Percentiles rank a stretch among this genome's conserved stretches.
Conservation (phyloP, 306 rosid species). For the Fragaria nilgerrensis region DNA sequence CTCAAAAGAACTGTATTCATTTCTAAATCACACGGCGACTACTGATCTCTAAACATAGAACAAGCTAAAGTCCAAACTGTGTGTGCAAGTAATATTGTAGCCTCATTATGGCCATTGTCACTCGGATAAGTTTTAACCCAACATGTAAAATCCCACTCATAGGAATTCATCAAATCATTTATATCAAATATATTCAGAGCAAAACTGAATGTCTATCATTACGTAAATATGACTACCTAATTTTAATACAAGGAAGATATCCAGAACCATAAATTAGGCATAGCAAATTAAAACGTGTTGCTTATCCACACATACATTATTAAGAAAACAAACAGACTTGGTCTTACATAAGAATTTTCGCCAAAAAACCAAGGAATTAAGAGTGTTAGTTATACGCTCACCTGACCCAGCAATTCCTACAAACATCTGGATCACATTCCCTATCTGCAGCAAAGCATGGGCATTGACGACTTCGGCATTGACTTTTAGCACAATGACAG, state of each 20-base stretch:
- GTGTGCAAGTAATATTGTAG: not conserved
- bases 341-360: not conserved
- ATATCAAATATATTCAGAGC: not conserved
- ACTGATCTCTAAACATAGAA: not conserved
- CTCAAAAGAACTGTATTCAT: not conserved
- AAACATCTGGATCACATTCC: conserved; percentile 98
- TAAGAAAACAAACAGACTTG: not conserved
- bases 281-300: not conserved
- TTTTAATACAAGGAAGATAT: not conserved
- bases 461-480: conserved; percentile 94
- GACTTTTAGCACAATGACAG: conserved; percentile 99
- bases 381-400: conserved; percentile 32
- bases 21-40: not conserved
- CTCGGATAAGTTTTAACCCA: not conserved
- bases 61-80: conserved; percentile 5
- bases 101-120: not conserved
- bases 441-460: conserved; percentile 99
- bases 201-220: not conserved
- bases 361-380: conserved; percentile 13
- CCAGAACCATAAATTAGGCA: not conserved
- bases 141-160: not conserved
- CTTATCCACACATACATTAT: not conserved
- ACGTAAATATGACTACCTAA: not conserved
- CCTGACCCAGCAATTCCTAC: conserved; percentile 99
- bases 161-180: not conserved